These are phyloP conservation scores for Crucihimalaya himalaica DNA, from an alignment of 345 rosid species.

Conservation along the genomic window DNA sequence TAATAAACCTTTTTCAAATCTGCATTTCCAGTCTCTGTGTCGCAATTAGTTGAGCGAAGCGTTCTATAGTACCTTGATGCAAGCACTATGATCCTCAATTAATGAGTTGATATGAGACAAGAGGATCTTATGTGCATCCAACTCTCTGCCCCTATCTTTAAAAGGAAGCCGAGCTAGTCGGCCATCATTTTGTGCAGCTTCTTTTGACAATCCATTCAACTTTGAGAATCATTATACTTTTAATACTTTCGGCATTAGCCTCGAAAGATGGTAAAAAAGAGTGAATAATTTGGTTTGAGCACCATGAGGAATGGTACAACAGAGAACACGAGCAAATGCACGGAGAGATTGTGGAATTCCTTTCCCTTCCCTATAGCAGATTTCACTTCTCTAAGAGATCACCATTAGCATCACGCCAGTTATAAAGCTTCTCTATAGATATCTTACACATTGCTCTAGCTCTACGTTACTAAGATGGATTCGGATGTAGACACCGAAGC, in stretches of 20 bases:
- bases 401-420: too few species aligned
- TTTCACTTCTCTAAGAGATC: slow-evolving; percentile 65
- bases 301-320: slow-evolving; percentile 65
- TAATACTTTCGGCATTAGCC: slow-evolving; percentile 13
- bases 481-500: too few species aligned
- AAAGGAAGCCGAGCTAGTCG: slow-evolving; percentile 74
- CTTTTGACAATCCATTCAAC: slow-evolving; percentile 55
- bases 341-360: slow-evolving; percentile 86
- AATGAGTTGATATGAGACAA: slow-evolving; percentile 48
- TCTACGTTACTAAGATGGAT: too few species aligned
- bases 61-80: slow-evolving; percentile 54
- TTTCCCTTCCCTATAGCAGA: slow-evolving; percentile 67
- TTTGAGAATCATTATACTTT: slow-evolving; percentile 42
- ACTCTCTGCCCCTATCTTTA: slow-evolving; percentile 51
- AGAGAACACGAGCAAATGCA: slow-evolving; percentile 76
- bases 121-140: slow-evolving; percentile 63
- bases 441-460: too few species aligned
- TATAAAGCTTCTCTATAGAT: too few species aligned
- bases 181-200: slow-evolving; percentile 78
- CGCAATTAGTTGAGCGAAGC: slow-evolving; percentile 9
- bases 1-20: not conserved
- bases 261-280: not conserved
- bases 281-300: slow-evolving; percentile 5
- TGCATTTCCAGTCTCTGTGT: not conserved
- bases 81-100: slow-evolving; percentile 44